Evolutionary conservation across 2,329 filamentous ascomycete species (phyloP), one percentile per base, ranked within the genome.

Genomic region (Venturia effusa): DNA sequence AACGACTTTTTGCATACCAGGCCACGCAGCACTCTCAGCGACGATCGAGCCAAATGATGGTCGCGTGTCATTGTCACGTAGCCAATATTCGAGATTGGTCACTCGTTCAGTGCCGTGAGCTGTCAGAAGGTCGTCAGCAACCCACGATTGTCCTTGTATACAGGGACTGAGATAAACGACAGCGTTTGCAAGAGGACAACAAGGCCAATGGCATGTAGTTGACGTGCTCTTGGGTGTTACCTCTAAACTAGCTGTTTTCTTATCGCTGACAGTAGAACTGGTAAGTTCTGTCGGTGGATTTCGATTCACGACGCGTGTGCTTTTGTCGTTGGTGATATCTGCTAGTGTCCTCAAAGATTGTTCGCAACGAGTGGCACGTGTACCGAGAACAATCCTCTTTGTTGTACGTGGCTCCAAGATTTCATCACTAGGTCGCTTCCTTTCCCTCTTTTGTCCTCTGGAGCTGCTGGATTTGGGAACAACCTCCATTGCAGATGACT

Each of bases 141-240:
- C 63, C 43, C 51, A 64, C 3, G 27, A 19, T 30, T 40, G 34
- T 30, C 34, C 39, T 13, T 32, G 39, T 4, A 54, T 27, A 11
- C 43, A 64, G 41, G 63, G 59, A 32, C 32, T 40, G 22, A 64
- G 59, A 22, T 45, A 64, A 6, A 62, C 32, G 24, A 64, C 40
- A 24, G 43, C 37, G 11, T 62, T 45, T 24, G 63, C 40, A 22
- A 64, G 43, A 17, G 59, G 63, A 37, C 63, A 64, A 45, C 39
- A 30, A 8, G 43, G 54, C 24, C 32, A 37, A 22, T 30, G 6
- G 24, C 54, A 61, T 2, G 51, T 11, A 27, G 48, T 27, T 15
- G 24, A 30, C 27, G 7, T 10, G 17, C 24, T 54, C 27, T 34
- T 57, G 30, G 15, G 8, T 10, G 19, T n/a, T 1, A 22, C 15